A percentile compares a stretch with the other conserved stretches of the same genome.
phyloP scores from a whole-genome alignment of 306 rosid species.

The Lupinus albus region DNA sequence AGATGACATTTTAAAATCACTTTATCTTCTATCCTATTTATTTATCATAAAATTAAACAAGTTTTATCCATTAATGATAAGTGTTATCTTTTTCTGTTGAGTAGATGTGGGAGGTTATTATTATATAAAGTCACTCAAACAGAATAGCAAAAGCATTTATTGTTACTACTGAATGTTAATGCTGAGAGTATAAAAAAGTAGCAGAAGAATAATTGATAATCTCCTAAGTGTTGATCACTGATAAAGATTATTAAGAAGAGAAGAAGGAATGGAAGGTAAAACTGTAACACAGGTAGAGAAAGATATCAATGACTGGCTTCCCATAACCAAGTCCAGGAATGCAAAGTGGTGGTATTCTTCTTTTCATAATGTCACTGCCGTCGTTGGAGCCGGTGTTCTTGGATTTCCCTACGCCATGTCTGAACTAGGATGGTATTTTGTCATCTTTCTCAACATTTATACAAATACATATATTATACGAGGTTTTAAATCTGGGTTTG shows the following conservation, averaged over 20 bases:
- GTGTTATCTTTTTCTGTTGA: too few relatives aligned
- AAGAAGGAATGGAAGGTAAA: background rate
- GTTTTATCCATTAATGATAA: too few relatives aligned
- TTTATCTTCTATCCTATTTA: background rate
- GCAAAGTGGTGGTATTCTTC: constrained; percentile 83
- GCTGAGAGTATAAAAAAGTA: too few relatives aligned
- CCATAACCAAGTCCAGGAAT: constrained; percentile 65
- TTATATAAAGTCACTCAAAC: too few relatives aligned
- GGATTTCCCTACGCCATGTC: constrained; percentile 78
- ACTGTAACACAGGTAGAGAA: background rate
- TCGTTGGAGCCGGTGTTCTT: constrained; percentile 81
- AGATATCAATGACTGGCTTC: constrained; percentile 59
- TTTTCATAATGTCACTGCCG: constrained; percentile 77
- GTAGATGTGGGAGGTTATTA: too few relatives aligned
- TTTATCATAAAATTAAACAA: too few relatives aligned
- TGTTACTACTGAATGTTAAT: background rate
- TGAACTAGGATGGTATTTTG: constrained; percentile 62
- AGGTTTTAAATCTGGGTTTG: too few relatives aligned
- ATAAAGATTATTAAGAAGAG: too few relatives aligned
- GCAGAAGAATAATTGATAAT: too few relatives aligned
- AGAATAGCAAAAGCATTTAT: background rate
- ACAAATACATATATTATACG: background rate
- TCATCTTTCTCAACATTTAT: background rate
- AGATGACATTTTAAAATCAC: background rate
- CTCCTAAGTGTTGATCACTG: too few relatives aligned